Evolutionary conservation across 2,329 filamentous ascomycete species (phyloP).

Genomic region (Zymoseptoria pseudotritici): DNA sequence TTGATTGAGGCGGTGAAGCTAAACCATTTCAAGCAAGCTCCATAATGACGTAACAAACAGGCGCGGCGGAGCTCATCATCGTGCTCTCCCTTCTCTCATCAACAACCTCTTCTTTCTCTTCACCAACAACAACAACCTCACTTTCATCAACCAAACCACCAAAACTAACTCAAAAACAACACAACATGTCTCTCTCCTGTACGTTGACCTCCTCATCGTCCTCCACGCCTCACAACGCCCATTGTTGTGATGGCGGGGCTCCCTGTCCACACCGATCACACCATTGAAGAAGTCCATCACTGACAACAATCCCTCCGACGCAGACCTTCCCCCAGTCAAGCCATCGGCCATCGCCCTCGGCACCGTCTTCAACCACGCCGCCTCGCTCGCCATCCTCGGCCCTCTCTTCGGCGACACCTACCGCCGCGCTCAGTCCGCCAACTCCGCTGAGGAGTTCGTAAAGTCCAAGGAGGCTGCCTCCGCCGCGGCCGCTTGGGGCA

Average conservation of each 20-base stretch:
- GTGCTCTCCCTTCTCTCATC: background rate
- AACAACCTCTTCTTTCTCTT: background rate
- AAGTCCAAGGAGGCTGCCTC: conserved; percentile 85
- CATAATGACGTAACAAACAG: background rate
- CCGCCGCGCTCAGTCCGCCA: conserved; percentile 81
- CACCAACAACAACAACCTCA: background rate
- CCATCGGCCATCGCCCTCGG: conserved; percentile 95
- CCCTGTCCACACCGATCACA: background rate
- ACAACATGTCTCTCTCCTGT: background rate
- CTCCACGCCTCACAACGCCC: conserved; percentile 1
- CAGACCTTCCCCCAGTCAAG: conserved; percentile 78
- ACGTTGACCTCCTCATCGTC: background rate
- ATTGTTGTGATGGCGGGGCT: background rate
- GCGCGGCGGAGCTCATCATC: too few species aligned
- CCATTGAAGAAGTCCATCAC: background rate
- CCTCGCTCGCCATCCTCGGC: conserved; percentile 77
- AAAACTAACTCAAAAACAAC: background rate
- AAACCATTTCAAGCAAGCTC: background rate
- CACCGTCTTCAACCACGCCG: conserved; percentile 88
- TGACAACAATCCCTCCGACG: conserved; percentile 6
- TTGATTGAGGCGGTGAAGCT: background rate
- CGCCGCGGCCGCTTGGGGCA: conserved; percentile 83
- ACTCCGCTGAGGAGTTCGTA: conserved; percentile 95
- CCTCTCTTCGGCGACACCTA: conserved; percentile 93
- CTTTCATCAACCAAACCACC: background rate